phyloP scores from a whole-genome alignment of 2,329 filamentous ascomycete genomes.

The Apiospora kogelbergensis region DNA sequence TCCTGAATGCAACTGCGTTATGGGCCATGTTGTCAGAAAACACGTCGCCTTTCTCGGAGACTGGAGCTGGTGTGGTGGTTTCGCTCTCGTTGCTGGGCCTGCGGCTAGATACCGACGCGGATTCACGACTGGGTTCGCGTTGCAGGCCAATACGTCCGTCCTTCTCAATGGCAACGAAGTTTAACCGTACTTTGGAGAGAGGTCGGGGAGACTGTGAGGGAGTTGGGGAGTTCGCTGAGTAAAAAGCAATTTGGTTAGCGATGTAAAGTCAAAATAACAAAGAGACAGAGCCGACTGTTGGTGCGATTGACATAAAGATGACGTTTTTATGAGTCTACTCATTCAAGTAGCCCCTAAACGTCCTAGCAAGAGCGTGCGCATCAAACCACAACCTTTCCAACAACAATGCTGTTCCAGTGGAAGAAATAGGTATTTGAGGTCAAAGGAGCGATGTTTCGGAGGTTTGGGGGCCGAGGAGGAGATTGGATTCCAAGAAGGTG shows the following conservation, averaged over 20 bases:
- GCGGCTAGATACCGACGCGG: slow-evolving; percentile 35
- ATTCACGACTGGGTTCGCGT: slow-evolving; percentile 44
- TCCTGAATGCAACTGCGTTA: slow-evolving; percentile 29
- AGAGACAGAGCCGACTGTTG: neutral
- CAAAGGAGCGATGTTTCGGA: slow-evolving; percentile 1
- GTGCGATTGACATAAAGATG: neutral
- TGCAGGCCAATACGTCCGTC: slow-evolving; percentile 57
- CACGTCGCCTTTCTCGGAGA: slow-evolving; percentile 39
- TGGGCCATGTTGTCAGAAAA: slow-evolving; percentile 32
- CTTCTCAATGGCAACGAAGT: slow-evolving; percentile 72
- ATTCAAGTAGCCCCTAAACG: neutral
- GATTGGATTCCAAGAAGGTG: neutral
- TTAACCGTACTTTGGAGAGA: slow-evolving; percentile 73
- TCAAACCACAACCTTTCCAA: neutral
- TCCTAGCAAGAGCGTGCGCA: neutral
- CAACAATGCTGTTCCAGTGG: neutral
- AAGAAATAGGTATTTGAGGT: neutral
- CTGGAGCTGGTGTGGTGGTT: slow-evolving; percentile 37
- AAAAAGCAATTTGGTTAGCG: slow-evolving; percentile 31
- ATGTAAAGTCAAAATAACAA: slow-evolving; percentile 11
- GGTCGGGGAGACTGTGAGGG: slow-evolving; percentile 57
- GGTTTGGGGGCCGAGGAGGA: neutral
- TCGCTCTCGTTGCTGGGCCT: slow-evolving; percentile 40
- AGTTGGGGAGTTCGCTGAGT: slow-evolving; percentile 34
- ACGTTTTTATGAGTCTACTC: neutral